Evolutionary conservation across 2,329 filamentous ascomycete genomes (phyloP), one percentile per base, ranked within the genome.

Genomic region (Xylariales sp.): DNA sequence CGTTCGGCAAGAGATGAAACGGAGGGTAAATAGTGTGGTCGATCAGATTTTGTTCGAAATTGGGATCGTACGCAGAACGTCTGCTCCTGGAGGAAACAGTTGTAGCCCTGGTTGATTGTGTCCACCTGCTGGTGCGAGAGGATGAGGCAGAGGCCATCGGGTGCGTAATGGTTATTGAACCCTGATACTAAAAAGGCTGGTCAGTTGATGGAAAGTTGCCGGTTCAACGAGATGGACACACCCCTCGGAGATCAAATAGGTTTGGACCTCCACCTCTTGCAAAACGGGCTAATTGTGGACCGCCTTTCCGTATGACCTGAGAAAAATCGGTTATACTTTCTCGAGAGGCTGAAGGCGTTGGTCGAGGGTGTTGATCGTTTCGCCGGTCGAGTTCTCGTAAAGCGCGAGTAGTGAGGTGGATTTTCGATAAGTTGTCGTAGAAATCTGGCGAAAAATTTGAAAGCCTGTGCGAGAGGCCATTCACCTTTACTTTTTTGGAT

Each of bases 261-360:
- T 25, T n/a, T 48, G 55, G 57, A 31, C 57, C 58, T 32, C 59
- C 55, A 36, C 40, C 45, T 48, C 51, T 52, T 29, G 55, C 53
- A 46, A 57, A 31, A 10, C 27, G 27, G 17, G 27, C 16, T 15
- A 39, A 30, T 3, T 33, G 16, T 25, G 23, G 8, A 25, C 23
- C 23, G n/a, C 23, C 8, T n/a, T n/a, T n/a, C n/a, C n/a, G n/a
- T n/a, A n/a, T n/a, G n/a, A n/a, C n/a, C n/a, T n/a, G n/a, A n/a
- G n/a, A n/a, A n/a, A n/a, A n/a, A n/a, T n/a, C n/a, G n/a, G n/a
- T n/a, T n/a, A n/a, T n/a, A n/a, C n/a, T n/a, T n/a, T n/a, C n/a
- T n/a, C n/a, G n/a, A n/a, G n/a, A n/a, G n/a, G n/a, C n/a, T n/a
- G n/a, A n/a, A n/a, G 23, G 23, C 23, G 8, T 25, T 8, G 23